Evolutionary conservation across 345 rosid genomes (phyloP), one percentile per base, ranked within the genome.

Genomic region (Salix purpurea): DNA sequence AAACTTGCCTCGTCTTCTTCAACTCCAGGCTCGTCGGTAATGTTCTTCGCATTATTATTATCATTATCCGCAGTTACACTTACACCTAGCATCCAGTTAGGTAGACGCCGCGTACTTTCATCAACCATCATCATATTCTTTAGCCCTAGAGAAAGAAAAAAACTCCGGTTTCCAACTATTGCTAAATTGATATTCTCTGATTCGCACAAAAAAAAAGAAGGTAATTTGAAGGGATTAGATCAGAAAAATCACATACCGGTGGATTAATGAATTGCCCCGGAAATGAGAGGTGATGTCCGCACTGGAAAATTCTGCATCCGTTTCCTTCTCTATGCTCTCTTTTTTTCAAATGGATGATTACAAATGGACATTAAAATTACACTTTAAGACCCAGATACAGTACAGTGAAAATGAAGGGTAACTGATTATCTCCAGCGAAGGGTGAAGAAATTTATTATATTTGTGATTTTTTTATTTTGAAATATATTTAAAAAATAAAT

Each of bases 91-190:
- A 84, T 79, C 89, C 89, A 86, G 1, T 74, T 60, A 1, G 85
- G 89, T 34, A 87, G 77, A 56, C 85, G 89, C 82, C 85, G 78
- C 5, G 69, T 52, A 44, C 48, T 78, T 48, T 69, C 80, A 36
- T 74, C 84, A 7, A 15, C 69, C 65, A 78, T 78, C 2, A 58
- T 58, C 9, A 1, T 11, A 23, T 65, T n/a, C 62, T n/a, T 56
- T 56, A 56, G 62, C 28, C 62, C 62, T 9, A n/a, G 62, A 56
- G 15, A 14, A 13, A 0, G 28, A 30, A 64, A 13, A 28, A 13
- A 13, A 32, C 6, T 64, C 37, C 37, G 19, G 36, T 64, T n/a
- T 56, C 62, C 26, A 56, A n/a, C 24, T 56, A 56, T 56, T 56
- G 12, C 28, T 56, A 8, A 12, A n/a, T 56, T 8, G 1, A n/a